Evolutionary conservation across 176 grass and related monocot genomes (phyloP), one percentile per base, ranked within the genome.

Genomic region (Chloris gayana): DNA sequence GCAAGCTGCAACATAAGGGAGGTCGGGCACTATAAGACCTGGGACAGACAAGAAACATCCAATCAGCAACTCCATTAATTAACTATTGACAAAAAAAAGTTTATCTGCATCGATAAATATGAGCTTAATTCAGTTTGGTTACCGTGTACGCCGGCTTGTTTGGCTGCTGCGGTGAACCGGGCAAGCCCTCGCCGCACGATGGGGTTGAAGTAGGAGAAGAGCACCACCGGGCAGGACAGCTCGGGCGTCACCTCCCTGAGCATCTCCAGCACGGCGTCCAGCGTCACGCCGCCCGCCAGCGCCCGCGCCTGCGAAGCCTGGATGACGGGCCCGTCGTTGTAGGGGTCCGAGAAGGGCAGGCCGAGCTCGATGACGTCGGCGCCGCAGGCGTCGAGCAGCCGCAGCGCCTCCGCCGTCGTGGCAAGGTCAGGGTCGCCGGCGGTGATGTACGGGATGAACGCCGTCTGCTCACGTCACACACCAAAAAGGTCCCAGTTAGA

Each of bases 311-410:
- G 54, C 69, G 92, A 93, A 26, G 89, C 90, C 92, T 91, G 90
- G 73, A 98, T 92, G 64, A 92, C 76, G 0, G 90, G 67, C n/a
- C 95, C 90, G 46, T 98, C 92, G 51, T 70, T 62, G 65, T 85
- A 85, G 45, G 95, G 95, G 80, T 94, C 84, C 21, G 88, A 94
- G 83, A 85, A 98, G 0, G 95, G 95, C 47, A 98, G 1, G 53
- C 95, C 92, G 30, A 98, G 83, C 89, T 98, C 95, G 66, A 94
- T 94, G 78, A 93, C 80, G 56, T 94, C 90, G 8, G 90, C 89
- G 14, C 95, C 95, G 22, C 74, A 85, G 30, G 87, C 59, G 54
- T 94, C 90, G 4, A 98, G 81, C 5, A 98, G 29, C 47, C 79
- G 88, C 38, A 98, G 64, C 46, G 92, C 95, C 61, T 83, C 83